A percentile compares a stretch with the other conserved stretches of the same genome.
phyloP scores from a whole-genome alignment of 2,329 filamentous ascomycete genomes.

The Fusarium keratoplasticum region DNA sequence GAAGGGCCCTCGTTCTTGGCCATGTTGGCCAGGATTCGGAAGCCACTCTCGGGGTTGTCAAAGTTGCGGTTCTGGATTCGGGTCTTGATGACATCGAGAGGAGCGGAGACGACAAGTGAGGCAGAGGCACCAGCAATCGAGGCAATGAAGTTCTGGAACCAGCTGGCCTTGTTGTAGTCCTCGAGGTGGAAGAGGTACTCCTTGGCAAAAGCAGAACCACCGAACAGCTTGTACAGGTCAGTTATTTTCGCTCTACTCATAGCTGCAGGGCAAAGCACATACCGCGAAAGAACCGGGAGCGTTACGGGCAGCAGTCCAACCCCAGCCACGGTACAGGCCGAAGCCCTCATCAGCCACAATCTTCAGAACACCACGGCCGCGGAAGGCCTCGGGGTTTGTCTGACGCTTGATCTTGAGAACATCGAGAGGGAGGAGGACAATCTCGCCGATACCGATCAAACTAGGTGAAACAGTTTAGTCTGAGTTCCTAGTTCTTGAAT shows the following conservation, averaged over 20 bases:
- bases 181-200: constrained; percentile 90
- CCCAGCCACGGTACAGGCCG: constrained; percentile 94
- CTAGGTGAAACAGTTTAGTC: constrained; percentile 57
- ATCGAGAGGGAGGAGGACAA: constrained; percentile 92
- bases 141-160: constrained; percentile 97
- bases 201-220: constrained; percentile 96
- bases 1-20: constrained; percentile 85
- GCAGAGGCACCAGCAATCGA: constrained; percentile 95
- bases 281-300: constrained; percentile 97
- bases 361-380: constrained; percentile 88
- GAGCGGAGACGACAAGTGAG: constrained; percentile 95
- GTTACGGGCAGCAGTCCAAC: constrained; percentile 97
- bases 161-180: constrained; percentile 95
- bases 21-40: constrained; percentile 94
- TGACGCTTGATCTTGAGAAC: constrained; percentile 99
- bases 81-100: constrained; percentile 97
- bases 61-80: constrained; percentile 99
- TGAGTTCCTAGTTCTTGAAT: background rate
- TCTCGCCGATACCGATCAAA: constrained; percentile 96
- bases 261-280: constrained; percentile 53
- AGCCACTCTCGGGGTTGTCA: constrained; percentile 94
- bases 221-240: constrained; percentile 78
- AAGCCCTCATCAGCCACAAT: constrained; percentile 96
- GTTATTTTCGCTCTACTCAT: constrained; percentile 1
- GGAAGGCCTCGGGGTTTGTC: constrained; percentile 98